Base-by-base conservation (phyloP, 179 eudicot genomes). In the Silene vulgaris region DNA sequence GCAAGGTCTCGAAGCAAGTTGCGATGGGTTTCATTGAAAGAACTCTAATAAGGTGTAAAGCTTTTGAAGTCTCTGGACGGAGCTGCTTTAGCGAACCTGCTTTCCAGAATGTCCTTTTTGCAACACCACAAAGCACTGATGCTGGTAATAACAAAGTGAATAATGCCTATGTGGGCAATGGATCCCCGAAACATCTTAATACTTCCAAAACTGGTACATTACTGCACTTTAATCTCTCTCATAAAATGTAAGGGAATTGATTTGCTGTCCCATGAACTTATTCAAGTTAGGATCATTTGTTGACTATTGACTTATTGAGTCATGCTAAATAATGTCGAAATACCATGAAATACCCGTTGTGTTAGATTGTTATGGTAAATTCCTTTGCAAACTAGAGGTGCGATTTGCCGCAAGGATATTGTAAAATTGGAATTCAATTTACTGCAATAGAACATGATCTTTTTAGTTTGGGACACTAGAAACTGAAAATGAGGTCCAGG, bases 1-100 rank as follows among this genome's bases (percentile, higher is more conserved):
- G 87, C 65, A 86, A 78, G 74, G 87, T 86, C 37, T 82, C 89
- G 23, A 86, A 82, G 84, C 87, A 86, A 77, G 87, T 82, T 48
- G 86, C 87, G 16, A 50, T 78, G 80, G 89, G 87, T 48, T 86
- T 86, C 63, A 83, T 84, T 50, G 83, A 82, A 54, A 82, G 89
- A 65, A 86, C 87, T 54, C 77, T 86, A 43, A 81, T 84, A 40
- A 86, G 89, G 83, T 84, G 82, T 65, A 78, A 69, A 66, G 81
- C 64, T 43, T 86, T 82, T 71, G 89, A 86, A 79, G 73, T 67
- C 75, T 82, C 87, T 64, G 87, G 89, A 26, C 75, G 60, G 67
- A 84, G 86, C 74, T 84, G 89, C 80, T 86, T 86, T 70, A 80
- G 84, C 19, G 86, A 80, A 45, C 85, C 89, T 72, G 74, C 83